phyloP scores from a whole-genome alignment of 2,329 filamentous ascomycete species.

The Penicillium sp. region DNA sequence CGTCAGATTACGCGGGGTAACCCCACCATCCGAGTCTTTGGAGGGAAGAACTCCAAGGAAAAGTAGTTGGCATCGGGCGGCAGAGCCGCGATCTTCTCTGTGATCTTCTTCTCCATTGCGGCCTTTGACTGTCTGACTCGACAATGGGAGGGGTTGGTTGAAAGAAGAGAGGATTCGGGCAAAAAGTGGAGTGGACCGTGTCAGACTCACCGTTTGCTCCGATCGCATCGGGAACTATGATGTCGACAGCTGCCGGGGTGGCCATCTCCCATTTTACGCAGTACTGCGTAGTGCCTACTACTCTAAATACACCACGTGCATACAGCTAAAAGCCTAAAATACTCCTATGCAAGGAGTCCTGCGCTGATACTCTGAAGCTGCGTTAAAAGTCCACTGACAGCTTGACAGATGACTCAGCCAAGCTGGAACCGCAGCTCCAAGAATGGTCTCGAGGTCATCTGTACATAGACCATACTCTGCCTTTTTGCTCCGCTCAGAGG shows the following conservation, averaged over 20 bases:
- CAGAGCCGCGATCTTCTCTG: conserved; percentile 89
- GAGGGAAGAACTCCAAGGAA: conserved; percentile 98
- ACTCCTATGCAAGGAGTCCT: conserved; percentile 2
- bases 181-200: conserved; percentile 27
- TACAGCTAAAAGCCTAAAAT: neutral
- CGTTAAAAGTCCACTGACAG: too few species aligned
- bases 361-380: neutral
- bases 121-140: conserved; percentile 13
- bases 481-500: too few species aligned
- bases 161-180: conserved; percentile 21
- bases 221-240: conserved; percentile 20
- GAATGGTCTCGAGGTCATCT: too few species aligned
- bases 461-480: too few species aligned
- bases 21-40: conserved; percentile 81
- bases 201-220: conserved; percentile 9
- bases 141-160: conserved; percentile 16
- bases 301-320: neutral
- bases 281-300: too few species aligned
- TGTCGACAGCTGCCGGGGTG: conserved; percentile 18
- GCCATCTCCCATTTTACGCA: conserved; percentile 17
- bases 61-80: conserved; percentile 80
- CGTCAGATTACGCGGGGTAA: conserved; percentile 27
- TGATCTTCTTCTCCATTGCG: conserved; percentile 82
- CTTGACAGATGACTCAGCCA: conserved; percentile 7
- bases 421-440: too few species aligned